These are phyloP conservation scores for Geotrichum cucujoidarum DNA, from an alignment of 1,139 yeast genomes.

Conservation along the genomic window DNA sequence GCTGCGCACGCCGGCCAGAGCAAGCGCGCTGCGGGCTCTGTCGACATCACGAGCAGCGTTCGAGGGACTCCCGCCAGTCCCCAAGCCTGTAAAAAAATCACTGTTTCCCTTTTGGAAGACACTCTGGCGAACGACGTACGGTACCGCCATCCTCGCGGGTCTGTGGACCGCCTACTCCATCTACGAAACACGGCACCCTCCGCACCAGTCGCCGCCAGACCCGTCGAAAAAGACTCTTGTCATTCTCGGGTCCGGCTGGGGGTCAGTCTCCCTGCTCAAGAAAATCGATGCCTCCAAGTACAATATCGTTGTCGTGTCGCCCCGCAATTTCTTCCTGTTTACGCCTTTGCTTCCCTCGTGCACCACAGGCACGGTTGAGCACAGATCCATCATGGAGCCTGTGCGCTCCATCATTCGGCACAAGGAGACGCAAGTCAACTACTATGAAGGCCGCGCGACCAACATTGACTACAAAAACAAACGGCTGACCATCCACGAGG, in stretches of 20 bases:
- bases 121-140: conserved; percentile 34
- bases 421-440: conserved; percentile 72
- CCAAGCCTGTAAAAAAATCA: conserved; percentile 5
- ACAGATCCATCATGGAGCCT: conserved; percentile 85
- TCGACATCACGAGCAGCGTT: conserved; percentile 1
- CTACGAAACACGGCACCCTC: conserved; percentile 38
- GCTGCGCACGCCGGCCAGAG: too few relatives aligned
- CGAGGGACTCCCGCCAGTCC: not conserved
- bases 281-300: conserved; percentile 79
- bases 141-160: conserved; percentile 31
- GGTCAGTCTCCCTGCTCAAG: conserved; percentile 51
- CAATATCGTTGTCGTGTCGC: conserved; percentile 85
- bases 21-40: too few relatives aligned
- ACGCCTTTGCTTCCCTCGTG: conserved; percentile 91
- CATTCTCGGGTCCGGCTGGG: conserved; percentile 94
- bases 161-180: conserved; percentile 35
- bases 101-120: conserved; percentile 28
- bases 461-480: conserved; percentile 67
- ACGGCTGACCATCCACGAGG: conserved; percentile 51
- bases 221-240: conserved; percentile 81
- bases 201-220: conserved; percentile 36
- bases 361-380: conserved; percentile 89
- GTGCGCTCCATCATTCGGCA: conserved; percentile 69
- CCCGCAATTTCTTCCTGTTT: conserved; percentile 90
- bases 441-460: conserved; percentile 89